Evolutionary conservation across 1,284 basidiomycete genomes (phyloP).

Genomic region (Puccinia coronata): DNA sequence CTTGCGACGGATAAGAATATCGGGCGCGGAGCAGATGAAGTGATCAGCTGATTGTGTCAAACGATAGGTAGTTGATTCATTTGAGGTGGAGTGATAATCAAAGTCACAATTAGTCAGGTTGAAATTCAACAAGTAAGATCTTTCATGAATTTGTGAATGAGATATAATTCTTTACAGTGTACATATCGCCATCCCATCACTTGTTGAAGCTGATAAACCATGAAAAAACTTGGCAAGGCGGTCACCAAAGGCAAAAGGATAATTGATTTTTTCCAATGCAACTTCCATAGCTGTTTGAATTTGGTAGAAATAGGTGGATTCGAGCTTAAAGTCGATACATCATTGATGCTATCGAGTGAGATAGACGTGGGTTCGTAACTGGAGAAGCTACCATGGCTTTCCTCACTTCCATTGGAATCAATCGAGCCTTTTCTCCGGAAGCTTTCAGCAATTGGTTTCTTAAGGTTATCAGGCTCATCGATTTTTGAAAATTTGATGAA

Average conservation of each 20-base stretch:
- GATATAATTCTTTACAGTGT: conserved; percentile 4
- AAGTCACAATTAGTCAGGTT: no score
- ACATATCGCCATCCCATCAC: conserved; percentile 28
- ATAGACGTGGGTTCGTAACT: background rate
- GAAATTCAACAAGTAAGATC: background rate
- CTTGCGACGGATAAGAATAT: background rate
- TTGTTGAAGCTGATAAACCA: conserved; percentile 8
- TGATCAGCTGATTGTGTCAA: conserved; percentile 9
- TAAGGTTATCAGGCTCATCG: background rate
- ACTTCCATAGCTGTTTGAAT: background rate
- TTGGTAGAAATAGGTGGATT: background rate
- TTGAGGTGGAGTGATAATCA: no score
- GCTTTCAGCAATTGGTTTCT: background rate
- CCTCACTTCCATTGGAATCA: background rate
- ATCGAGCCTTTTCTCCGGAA: conserved; percentile 23
- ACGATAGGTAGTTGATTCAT: background rate
- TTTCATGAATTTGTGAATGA: background rate
- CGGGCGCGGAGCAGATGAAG: conserved; percentile 17
- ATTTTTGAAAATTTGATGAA: background rate
- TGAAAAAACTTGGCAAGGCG: conserved; percentile 19
- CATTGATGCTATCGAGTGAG: background rate
- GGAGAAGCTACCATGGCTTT: background rate
- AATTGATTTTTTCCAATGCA: conserved; percentile 7
- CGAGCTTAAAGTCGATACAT: background rate
- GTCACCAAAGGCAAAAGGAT: conserved; percentile 9